phyloP scores from a whole-genome alignment of 306 rosid genomes.

The Prunus mira region DNA sequence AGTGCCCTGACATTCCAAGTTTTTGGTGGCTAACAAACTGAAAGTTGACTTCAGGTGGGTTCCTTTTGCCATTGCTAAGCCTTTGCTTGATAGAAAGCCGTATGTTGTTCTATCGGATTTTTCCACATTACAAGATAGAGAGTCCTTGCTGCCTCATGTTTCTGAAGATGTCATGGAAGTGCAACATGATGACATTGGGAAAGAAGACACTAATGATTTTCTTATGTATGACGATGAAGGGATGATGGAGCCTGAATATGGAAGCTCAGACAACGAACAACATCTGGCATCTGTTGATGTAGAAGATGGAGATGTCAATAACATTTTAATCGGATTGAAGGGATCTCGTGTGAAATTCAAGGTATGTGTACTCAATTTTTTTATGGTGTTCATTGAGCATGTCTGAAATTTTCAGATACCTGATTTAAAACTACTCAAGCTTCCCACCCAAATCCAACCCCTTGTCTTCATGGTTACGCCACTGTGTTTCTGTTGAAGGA shows the following conservation, averaged over 20 bases:
- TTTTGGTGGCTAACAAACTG: conserved; percentile 30
- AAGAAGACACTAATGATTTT: conserved; percentile 55
- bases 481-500: conserved; percentile 41
- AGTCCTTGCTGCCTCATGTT: conserved; percentile 33
- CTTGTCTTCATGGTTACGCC: background rate
- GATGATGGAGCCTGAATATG: conserved; percentile 41
- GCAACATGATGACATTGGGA: conserved; percentile 38
- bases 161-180: conserved; percentile 42
- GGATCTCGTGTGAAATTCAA: conserved; percentile 61
- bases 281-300: conserved; percentile 28
- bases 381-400: background rate
- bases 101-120: conserved; percentile 77
- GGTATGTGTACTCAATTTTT: conserved; percentile 36
- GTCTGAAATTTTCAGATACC: background rate
- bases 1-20: background rate
- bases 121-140: conserved; percentile 52
- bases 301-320: conserved; percentile 41
- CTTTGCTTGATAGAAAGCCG: conserved; percentile 65
- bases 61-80: conserved; percentile 63
- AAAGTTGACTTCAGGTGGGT: conserved; percentile 71
- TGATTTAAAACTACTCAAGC: background rate
- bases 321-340: conserved; percentile 54
- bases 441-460: conserved; percentile 3
- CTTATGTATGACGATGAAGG: conserved; percentile 57
- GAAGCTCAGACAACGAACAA: conserved; percentile 60